Evolutionary conservation across 2,329 filamentous ascomycete genomes (phyloP), one percentile per base, ranked within the genome.

Genomic region (Ceratocystis papillata): DNA sequence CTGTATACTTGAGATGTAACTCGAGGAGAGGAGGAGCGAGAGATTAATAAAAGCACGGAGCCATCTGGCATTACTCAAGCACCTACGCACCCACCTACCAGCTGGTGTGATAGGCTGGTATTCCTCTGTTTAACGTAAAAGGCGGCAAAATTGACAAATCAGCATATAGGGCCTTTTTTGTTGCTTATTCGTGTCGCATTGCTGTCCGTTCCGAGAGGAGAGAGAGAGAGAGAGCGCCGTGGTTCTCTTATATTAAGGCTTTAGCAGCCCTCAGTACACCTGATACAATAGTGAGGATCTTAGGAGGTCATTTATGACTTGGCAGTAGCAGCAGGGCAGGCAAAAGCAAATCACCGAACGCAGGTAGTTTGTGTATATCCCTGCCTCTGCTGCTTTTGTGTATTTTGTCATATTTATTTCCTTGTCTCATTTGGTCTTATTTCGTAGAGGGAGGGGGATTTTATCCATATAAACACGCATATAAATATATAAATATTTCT

Each of bases 1-100:
- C 7, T 10, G 48, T 20, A 22, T 20, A 50, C 48, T 50, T 50
- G 48, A 41, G 48, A 50, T 50, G 48, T 50, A 50, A 50, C 48
- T 50, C 48, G 20, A 22, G 37, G 37, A 41, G 37, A 41, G 37
- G 37, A 41, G 37, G 37, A 22, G 48, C 22, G 48, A 50, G 48
- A 50, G 22, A 22, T 50, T 50, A 50, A 60, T 60, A 60, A n/a
- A 10, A 60, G n/a, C 25, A 60, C 17, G 55, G 12, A 37, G 15
- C 15, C 37, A 25, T 33, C 55, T n/a, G 22, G 22, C 20, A 17
- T 59, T 25, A 28, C 25, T 17, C 8, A 59, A 30, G 33, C 12
- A 30, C 28, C 55, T 60, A 4, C 37, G 37, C 37, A 41, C 12
- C 37, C 37, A 41, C 37, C 37, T 41, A 15, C 37, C 37, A 41